Percentiles rank a stretch among this genome's conserved stretches.
Evolutionary conservation across 2,329 filamentous ascomycete genomes (phyloP).

Genomic region (Blastomyces gilchristii): DNA sequence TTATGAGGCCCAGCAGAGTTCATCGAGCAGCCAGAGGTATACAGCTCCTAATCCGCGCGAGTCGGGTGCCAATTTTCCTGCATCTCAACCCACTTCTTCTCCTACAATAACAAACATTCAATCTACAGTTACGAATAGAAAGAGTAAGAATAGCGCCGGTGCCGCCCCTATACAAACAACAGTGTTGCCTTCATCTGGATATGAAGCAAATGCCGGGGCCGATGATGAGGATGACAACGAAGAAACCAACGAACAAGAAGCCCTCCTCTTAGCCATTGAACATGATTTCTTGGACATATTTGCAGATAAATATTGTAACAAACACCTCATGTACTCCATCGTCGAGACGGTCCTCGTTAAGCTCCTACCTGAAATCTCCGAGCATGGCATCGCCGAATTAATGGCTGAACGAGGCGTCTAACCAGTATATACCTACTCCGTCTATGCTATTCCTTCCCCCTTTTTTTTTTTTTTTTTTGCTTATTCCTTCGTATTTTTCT

Average conservation of each 20-base stretch:
- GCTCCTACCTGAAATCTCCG: slow-evolving; percentile 72
- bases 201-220: neutral
- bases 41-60: neutral
- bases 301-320: slow-evolving; percentile 79
- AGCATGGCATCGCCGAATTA: slow-evolving; percentile 59
- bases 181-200: neutral
- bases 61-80: neutral
- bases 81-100: neutral
- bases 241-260: slow-evolving; percentile 37
- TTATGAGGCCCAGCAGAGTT: neutral
- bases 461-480: neutral
- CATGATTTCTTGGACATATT: slow-evolving; percentile 60
- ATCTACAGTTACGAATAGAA: neutral
- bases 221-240: slow-evolving; percentile 4
- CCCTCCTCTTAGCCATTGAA: slow-evolving; percentile 50
- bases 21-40: neutral
- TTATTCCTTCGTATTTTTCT: slow-evolving; percentile 7
- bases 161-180: neutral
- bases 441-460: neutral
- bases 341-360: slow-evolving; percentile 73
- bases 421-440: neutral
- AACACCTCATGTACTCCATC: slow-evolving; percentile 73
- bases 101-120: neutral
- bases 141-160: neutral
- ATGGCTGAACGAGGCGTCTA: slow-evolving; percentile 56